These are phyloP conservation scores for Mortierella sp. DNA, from an alignment of 371 early-diverging fungal species.

Conservation along the genomic window DNA sequence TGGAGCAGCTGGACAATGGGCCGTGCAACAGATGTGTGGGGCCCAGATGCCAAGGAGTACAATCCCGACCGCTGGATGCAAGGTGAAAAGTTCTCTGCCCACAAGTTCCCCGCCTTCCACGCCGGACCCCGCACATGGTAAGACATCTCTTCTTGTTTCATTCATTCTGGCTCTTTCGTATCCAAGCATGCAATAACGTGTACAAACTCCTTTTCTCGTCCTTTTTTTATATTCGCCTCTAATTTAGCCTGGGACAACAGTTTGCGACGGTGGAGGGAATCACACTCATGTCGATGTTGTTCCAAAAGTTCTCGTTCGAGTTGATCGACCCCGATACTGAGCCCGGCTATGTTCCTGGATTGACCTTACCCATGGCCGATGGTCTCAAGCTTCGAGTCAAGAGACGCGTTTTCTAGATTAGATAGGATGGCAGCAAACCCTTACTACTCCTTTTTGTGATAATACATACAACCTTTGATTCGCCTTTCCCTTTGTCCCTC, in stretches of 20 bases:
- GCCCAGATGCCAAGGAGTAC: constrained; percentile 68
- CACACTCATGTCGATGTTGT: constrained; percentile 61
- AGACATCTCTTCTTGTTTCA: background rate
- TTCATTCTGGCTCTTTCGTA: background rate
- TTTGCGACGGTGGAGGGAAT: constrained; percentile 71
- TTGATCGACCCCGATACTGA: constrained; percentile 50
- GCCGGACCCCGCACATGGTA: constrained; percentile 82
- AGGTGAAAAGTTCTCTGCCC: constrained; percentile 58
- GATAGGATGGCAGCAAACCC: background rate
- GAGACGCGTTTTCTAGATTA: constrained; percentile 16
- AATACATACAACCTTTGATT: background rate
- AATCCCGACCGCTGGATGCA: constrained; percentile 73
- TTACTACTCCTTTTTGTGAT: background rate
- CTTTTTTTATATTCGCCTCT: background rate
- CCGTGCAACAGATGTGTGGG: constrained; percentile 71
- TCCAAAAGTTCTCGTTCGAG: constrained; percentile 64
- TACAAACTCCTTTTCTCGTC: background rate
- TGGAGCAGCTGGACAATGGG: constrained; percentile 69
- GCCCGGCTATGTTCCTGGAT: constrained; percentile 36
- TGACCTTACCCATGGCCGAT: constrained; percentile 42
- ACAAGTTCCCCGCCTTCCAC: constrained; percentile 66
- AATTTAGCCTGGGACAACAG: constrained; percentile 60
- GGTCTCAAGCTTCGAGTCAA: constrained; percentile 38
- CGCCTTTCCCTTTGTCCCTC: background rate
- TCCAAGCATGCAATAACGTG: background rate